Percentiles rank a stretch among this genome's conserved stretches.
phyloP scores from a whole-genome alignment of 441 rosid species.

The Corymbia citriodora region DNA sequence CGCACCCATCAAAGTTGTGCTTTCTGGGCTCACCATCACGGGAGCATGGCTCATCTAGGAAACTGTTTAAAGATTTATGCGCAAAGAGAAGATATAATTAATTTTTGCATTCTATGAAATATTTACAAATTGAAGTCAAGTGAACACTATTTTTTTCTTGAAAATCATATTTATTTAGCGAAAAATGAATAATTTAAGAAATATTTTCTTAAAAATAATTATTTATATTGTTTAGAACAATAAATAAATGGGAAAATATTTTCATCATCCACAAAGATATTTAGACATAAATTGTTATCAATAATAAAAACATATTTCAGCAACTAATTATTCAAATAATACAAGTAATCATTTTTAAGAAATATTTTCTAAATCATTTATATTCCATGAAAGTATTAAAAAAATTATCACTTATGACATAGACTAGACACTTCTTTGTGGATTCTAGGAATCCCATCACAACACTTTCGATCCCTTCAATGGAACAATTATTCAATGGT shows the following conservation, averaged over 20 bases:
- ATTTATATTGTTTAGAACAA: too few species aligned
- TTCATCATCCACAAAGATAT: too few species aligned
- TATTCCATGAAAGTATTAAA: fast-evolving
- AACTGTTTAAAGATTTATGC: fast-evolving
- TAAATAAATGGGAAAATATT: too few species aligned
- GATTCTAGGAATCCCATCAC: neutral
- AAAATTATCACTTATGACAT: fast-evolving
- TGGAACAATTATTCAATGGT: neutral
- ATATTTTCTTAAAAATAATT: too few species aligned
- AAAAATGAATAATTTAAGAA: too few species aligned
- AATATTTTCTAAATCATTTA: fast-evolving
- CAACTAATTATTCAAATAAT: too few species aligned
- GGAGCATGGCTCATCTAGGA: neutral
- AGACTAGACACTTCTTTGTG: neutral
- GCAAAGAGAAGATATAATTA: neutral
- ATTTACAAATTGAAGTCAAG: neutral
- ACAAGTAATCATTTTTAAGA: fast-evolving
- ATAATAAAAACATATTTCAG: too few species aligned
- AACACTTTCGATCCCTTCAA: neutral
- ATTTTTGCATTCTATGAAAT: too few species aligned
- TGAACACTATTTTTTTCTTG: neutral
- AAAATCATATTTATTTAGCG: fast-evolving
- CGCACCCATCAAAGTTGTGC: neutral
- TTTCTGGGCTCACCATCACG: neutral
- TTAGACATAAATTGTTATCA: neutral